Conservation (phyloP, 768 basidiomycete genomes). For the Gymnopilus junonius region DNA sequence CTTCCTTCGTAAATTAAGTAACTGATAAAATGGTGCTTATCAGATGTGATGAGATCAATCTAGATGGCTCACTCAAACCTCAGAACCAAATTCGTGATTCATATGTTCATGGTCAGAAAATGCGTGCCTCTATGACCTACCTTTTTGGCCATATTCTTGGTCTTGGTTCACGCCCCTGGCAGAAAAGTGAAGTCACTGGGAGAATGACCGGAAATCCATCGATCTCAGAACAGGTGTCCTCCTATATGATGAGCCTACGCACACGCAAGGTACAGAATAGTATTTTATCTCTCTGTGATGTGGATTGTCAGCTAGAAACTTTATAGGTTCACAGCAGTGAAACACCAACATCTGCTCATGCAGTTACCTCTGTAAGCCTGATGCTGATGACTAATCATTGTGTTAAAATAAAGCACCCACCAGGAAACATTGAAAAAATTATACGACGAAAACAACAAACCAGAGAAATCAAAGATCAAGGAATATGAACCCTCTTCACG, state of each 20-base stretch:
- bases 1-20: too few relatives aligned
- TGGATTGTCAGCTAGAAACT: background rate
- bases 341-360: constrained; percentile 16
- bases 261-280: constrained; percentile 5
- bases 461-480: constrained; percentile 5
- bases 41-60: too few relatives aligned
- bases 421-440: constrained; percentile 12
- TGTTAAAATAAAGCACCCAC: background rate
- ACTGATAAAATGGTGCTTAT: too few relatives aligned
- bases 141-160: constrained; percentile 30
- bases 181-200: constrained; percentile 5
- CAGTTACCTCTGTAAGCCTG: constrained; percentile 13
- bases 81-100: too few relatives aligned
- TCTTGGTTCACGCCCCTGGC: constrained; percentile 32
- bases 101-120: constrained; percentile 44
- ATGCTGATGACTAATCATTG: background rate
- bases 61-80: too few relatives aligned
- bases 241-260: constrained; percentile 21
- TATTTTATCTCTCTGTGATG: background rate
- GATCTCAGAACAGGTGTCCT: constrained; percentile 12
- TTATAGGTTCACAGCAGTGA: constrained; percentile 12
- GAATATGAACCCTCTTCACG: background rate
- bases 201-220: constrained; percentile 19
- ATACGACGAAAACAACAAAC: constrained; percentile 17
- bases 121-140: constrained; percentile 35